These are phyloP conservation scores for Lyophyllum atratum DNA, from an alignment of 768 basidiomycete genomes.

Conservation along the genomic window DNA sequence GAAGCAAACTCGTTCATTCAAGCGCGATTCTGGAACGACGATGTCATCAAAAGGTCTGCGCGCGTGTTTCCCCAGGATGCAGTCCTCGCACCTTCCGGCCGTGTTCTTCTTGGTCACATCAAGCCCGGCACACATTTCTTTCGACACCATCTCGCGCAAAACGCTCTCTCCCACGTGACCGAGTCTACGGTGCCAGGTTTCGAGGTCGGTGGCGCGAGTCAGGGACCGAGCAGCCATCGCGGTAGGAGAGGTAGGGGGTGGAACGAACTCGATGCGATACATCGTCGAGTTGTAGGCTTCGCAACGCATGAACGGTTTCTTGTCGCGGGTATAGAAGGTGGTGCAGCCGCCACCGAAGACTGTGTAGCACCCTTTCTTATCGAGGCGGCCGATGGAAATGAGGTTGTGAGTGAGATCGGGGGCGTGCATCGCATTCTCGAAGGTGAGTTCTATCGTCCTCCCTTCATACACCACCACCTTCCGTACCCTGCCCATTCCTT, in stretches of 20 bases:
- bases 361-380: not conserved
- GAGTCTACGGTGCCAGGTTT: constrained; percentile 6
- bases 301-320: not conserved
- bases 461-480: not conserved
- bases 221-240: not conserved
- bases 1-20: not conserved
- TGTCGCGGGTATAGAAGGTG: not conserved
- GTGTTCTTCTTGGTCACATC: not conserved
- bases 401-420: not conserved
- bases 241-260: not conserved
- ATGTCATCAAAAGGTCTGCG: not conserved
- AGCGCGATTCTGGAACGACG: not conserved
- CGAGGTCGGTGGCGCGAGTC: not conserved
- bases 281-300: not conserved
- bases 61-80: not conserved
- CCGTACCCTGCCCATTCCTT: not conserved
- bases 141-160: not conserved
- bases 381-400: not conserved
- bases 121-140: not conserved
- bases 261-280: not conserved
- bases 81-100: not conserved
- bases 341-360: not conserved
- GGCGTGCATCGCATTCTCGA: not conserved
- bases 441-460: not conserved
- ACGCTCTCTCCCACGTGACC: not conserved